Evolutionary conservation across 805 yeast genomes (phyloP), one percentile per base, ranked within the genome.

Genomic region (Saturnispora diversa): DNA sequence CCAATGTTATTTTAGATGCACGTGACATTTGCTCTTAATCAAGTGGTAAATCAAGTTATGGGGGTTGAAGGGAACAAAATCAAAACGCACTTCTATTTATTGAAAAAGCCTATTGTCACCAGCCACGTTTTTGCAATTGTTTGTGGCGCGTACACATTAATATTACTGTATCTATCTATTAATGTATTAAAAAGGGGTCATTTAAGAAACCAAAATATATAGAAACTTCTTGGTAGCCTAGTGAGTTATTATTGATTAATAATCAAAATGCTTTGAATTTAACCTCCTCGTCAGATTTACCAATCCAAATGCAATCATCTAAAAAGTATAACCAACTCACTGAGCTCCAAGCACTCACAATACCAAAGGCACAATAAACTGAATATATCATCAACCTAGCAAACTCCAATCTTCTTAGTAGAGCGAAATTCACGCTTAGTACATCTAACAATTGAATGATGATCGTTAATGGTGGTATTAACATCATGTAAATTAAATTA

Each of bases 281-380:
- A 8, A 34, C 9, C 13, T 33, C 36, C 12, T 26, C 36, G 16
- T 58, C 70, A 15, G 29, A 32, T 30, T 46, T 44, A 17, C 25
- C 43, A 11, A 33, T 64, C 86, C 87, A 80, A 3, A 82, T 65
- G 5, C 74, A 68, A 51, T 86, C 95, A 55, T 83, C 88, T 41
- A 84, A 77, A 58, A 86, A 84, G 55, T 84, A 88, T 40, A 84
- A 63, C 95, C 95, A 88, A 45, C 84, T 77, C 49, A 87, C 73
- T 6, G 94, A 92, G 47, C 81, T 72, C 94, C 95, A 92, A 37
- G 94, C 76, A 33, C 84, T 70, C 7, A 88, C 66, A 6, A 92
- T 77, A 3, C 98, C 99, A 13, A 84, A 45, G 0, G 85, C 75
- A 59, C 97, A 85, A 61, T 90, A 90, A 6, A 85, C 80, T 48